Evolutionary conservation across 768 basidiomycete species (phyloP), one percentile per base, ranked within the genome.

Genomic region (Lactifluus hygrophoroides): DNA sequence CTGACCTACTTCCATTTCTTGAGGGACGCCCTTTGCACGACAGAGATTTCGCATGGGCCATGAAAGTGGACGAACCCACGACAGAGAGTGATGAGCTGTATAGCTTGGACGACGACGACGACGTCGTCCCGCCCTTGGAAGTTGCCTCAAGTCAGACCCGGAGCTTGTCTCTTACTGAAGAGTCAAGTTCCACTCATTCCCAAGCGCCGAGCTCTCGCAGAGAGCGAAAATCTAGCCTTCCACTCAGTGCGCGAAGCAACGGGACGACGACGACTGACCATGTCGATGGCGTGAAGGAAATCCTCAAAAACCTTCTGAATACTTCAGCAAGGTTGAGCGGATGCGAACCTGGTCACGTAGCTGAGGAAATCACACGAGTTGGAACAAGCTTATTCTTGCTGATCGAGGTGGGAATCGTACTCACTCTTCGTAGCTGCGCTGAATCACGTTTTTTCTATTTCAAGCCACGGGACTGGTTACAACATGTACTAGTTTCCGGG

Each of bases 401-500:
- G 49, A 94, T 96, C 54, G 77, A 88, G 77, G 93, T 94, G 59
- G 61, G 58, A 30, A 17, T 13, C 28, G 79, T 60, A 34, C 30
- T 51, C 37, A 28, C 17, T 25, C 25, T 35, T 45, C 44, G 25
- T 57, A 38, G 52, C 50, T 43, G 32, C 40, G n/a, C 17, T 58
- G 47, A 51, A 25, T 63, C 62, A 66, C 42, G 47, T 51, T 52
- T 48, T 23, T 19, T 32, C 28, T 32, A 45, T 25, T 51, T 27
- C 25, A 61, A 94, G 91, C 90, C 93, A 25, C 81, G 93, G 52
- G 85, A 95, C 68, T 91, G 92, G 85, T 77, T 95, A 19, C 78
- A 85, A 51, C 90, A 88, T 69, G 88, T 83, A 32, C 84, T 86
- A 68, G 80, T 77, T 59, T 81, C 80, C 13, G 83, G 82, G 44